Conservation (phyloP, 352 stramenopile species). For the Globisporangium perplexum region DNA sequence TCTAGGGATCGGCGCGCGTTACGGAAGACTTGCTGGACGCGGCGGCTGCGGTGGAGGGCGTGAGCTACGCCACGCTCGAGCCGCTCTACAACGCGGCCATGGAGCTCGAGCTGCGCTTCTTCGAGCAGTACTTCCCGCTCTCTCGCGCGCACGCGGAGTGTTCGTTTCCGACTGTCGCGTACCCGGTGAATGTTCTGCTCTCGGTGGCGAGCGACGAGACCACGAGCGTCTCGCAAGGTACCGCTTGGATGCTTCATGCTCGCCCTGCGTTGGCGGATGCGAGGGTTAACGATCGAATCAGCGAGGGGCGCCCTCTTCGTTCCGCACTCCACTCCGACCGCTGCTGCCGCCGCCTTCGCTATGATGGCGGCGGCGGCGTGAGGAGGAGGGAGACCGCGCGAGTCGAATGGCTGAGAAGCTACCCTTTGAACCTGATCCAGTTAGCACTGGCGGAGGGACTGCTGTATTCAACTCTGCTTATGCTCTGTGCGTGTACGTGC, state of each 20-base stretch:
- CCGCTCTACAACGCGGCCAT: constrained; percentile 44
- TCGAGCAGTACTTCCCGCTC: constrained; percentile 39
- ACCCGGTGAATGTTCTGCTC: constrained; percentile 13
- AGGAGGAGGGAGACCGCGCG: background rate
- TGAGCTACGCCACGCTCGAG: constrained; percentile 20
- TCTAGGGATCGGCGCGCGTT: constrained; percentile 15
- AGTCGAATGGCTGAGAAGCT: constrained; percentile 46
- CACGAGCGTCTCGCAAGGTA: constrained; percentile 13
- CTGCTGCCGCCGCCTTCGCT: too few species aligned
- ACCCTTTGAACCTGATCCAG: constrained; percentile 64
- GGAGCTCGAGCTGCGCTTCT: constrained; percentile 51
- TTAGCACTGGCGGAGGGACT: constrained; percentile 59
- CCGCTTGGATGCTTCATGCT: constrained; percentile 4
- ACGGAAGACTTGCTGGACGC: constrained; percentile 35
- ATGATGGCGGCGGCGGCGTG: background rate
- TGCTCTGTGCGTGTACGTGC: constrained; percentile 22
- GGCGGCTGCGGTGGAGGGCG: constrained; percentile 17
- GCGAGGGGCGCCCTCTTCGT: constrained; percentile 44
- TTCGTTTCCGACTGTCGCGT: background rate
- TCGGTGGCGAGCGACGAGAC: constrained; percentile 2
- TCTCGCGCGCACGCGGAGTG: constrained; percentile 10
- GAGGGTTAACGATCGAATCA: constrained; percentile 29
- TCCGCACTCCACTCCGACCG: background rate
- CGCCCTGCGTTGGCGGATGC: background rate
- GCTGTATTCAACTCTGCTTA: constrained; percentile 20